Conservation (phyloP, 352 stramenopile species). For the Pythium phragmitis region DNA sequence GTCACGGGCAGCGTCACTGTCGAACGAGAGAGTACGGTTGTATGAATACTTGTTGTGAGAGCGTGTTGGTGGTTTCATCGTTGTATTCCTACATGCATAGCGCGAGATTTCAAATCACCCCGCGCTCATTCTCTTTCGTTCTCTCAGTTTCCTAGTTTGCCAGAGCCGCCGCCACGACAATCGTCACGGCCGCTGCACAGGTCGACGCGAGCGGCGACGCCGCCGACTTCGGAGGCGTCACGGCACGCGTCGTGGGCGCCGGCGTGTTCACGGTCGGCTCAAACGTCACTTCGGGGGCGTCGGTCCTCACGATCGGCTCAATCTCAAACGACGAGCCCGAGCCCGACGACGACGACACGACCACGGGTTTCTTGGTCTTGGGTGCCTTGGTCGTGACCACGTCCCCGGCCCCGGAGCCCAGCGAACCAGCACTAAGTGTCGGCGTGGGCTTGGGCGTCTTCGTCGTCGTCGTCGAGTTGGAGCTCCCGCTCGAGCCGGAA, state of each 20-base stretch:
- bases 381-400: conserved; percentile 3
- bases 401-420: conserved; percentile 21
- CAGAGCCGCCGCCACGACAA: conserved; percentile 1
- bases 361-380: conserved; percentile 6
- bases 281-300: conserved; percentile 17
- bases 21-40: conserved; percentile 8
- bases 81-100: conserved; percentile 15
- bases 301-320: conserved; percentile 11
- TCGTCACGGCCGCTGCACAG: conserved; percentile 6
- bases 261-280: conserved; percentile 11
- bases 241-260: conserved; percentile 4
- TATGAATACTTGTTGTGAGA: neutral
- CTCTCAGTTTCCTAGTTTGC: conserved; percentile 12
- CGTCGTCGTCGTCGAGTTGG: conserved; percentile 4
- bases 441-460: conserved; percentile 14
- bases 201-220: neutral
- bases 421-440: conserved; percentile 3
- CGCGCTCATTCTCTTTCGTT: neutral
- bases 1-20: neutral
- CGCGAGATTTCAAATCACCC: neutral
- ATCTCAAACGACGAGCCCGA: conserved; percentile 15
- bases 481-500: neutral
- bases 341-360: conserved; percentile 7
- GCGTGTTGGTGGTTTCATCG: neutral
- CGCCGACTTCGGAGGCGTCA: neutral